Evolutionary conservation across 108 stramenopile species (phyloP), one percentile per base, ranked within the genome.

Genomic region (Cyclotella sp.): DNA sequence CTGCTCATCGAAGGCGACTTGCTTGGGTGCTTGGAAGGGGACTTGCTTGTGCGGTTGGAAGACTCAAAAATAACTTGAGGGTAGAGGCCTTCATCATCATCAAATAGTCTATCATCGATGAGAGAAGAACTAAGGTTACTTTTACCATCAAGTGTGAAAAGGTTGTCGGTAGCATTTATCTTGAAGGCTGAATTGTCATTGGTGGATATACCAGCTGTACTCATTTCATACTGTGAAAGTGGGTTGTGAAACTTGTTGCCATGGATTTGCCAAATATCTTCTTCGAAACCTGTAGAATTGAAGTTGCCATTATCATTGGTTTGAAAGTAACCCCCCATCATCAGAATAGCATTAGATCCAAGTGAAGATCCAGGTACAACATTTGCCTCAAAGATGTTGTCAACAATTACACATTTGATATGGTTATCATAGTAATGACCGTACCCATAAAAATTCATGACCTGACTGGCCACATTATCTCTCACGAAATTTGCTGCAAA

Each of bases 101-200:
- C 61, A 40, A 40, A 62, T 6, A 62, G 61, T 18, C 61, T 39
- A 40, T 41, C 39, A 62, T 62, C 61, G 39, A 62, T 9, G 3
- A 41, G 61, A 19, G 61, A 62, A 40, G 61, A 18, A 40, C 61
- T 62, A 9, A 41, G 14, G 34, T 62, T 62, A 18, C 0, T 13
- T 30, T 10, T 30, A 41, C 61, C 39, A 40, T 3, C 11, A n/a
- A 62, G 15, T 3, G 61, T 21, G 19, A 62, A 62, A 26, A 8
- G 5, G 34, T 62, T 62, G 29, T 40, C 13, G n/a, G 61, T 62
- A 9, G 61, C 61, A 39, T 62, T 62, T 2, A 62, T 40, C 55
- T 57, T 57, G 40, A 40, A 39, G 3, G 34, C 40, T 62, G 10
- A 3, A 62, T 40, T 19, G 19, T 51, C 8, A 51, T 3, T 3